phyloP scores from a whole-genome alignment of 108 stramenopile genomes.

The Parietichytrium sp. region DNA sequence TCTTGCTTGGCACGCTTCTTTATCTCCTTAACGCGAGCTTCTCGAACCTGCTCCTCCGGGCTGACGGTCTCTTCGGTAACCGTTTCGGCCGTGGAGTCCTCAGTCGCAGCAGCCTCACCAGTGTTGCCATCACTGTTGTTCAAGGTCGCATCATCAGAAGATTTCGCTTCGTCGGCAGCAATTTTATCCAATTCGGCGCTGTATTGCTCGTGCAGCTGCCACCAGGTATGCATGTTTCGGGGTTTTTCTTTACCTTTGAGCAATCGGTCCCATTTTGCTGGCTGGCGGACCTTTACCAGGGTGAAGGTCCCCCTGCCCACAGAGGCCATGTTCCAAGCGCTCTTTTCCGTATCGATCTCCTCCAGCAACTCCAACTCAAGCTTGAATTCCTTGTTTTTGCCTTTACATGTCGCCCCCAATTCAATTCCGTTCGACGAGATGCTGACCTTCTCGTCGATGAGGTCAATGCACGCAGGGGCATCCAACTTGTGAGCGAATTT shows the following conservation, averaged over 20 bases:
- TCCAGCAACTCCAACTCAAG: conserved; percentile 41
- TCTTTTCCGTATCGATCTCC: conserved; percentile 40
- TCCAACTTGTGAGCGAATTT: conserved; percentile 58
- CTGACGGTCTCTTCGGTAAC: background rate
- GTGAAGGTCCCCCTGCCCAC: conserved; percentile 54
- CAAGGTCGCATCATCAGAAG: conserved; percentile 32
- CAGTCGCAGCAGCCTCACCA: conserved; percentile 11
- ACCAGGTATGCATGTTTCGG: conserved; percentile 55
- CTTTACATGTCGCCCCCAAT: background rate
- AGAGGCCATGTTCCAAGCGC: conserved; percentile 43
- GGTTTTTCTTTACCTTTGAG: conserved; percentile 43
- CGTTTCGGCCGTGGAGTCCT: background rate
- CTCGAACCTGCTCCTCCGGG: background rate
- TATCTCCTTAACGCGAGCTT: background rate
- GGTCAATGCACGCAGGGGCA: conserved; percentile 49
- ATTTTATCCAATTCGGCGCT: conserved; percentile 45
- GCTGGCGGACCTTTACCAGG: conserved; percentile 40
- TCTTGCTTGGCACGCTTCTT: background rate
- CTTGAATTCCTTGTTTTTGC: conserved; percentile 44
- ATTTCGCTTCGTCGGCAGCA: conserved; percentile 38
- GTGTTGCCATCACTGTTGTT: conserved; percentile 13
- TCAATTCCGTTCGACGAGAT: background rate
- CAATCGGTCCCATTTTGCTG: conserved; percentile 45
- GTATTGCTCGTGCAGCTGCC: conserved; percentile 49
- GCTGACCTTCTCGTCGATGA: conserved; percentile 13